These are phyloP conservation scores for Zarea fungicola DNA, from an alignment of 2,329 filamentous ascomycete species.

Conservation along the genomic window DNA sequence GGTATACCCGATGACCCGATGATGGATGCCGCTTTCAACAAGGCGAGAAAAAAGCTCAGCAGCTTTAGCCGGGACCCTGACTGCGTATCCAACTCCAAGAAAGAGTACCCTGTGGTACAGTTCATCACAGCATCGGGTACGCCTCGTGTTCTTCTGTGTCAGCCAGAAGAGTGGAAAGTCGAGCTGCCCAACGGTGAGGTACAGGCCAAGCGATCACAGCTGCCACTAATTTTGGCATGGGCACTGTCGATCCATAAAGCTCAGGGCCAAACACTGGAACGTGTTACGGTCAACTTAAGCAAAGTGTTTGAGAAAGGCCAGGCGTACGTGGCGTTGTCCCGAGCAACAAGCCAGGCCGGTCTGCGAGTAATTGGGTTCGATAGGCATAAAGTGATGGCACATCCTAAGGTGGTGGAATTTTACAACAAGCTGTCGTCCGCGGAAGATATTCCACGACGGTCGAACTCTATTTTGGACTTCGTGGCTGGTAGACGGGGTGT, in stretches of 20 bases:
- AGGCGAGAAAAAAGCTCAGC: conserved; percentile 53
- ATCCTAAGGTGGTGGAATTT: conserved; percentile 78
- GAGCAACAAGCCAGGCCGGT: conserved; percentile 81
- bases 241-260: conserved; percentile 97
- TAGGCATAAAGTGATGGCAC: conserved; percentile 87
- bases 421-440: conserved; percentile 77
- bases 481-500: conserved; percentile 29
- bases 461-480: conserved; percentile 35
- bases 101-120: conserved; percentile 75
- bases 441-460: conserved; percentile 44
- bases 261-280: conserved; percentile 87
- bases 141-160: conserved; percentile 60
- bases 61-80: conserved; percentile 39
- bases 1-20: conserved; percentile 41
- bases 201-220: conserved; percentile 75
- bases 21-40: conserved; percentile 37
- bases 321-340: conserved; percentile 92
- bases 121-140: conserved; percentile 76
- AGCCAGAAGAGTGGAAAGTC: conserved; percentile 90
- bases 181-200: conserved; percentile 94
- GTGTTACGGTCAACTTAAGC: conserved; percentile 90
- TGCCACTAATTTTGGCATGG: conserved; percentile 93
- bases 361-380: conserved; percentile 87
- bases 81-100: conserved; percentile 38
- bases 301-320: conserved; percentile 96